Evolutionary conservation across 495 filamentous ascomycete genomes (phyloP), one percentile per base, ranked within the genome.

Genomic region (Cairneyella variabilis): DNA sequence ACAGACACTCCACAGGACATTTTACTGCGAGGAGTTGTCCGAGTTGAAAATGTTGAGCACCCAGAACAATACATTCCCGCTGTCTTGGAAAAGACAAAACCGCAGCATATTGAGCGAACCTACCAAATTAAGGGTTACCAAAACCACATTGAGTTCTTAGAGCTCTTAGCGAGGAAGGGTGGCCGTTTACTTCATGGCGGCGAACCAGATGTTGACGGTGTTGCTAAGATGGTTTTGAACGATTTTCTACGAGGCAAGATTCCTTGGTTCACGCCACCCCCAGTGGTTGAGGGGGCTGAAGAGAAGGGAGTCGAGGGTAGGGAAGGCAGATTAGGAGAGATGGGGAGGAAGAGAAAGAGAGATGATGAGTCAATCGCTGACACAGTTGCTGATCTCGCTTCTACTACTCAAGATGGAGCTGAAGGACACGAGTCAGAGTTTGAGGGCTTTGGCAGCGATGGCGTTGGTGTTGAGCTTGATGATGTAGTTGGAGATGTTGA

Each of bases 201-300:
- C 9, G 93, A 97, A 68, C 85, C 90, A 12, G 93, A 97, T 68
- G 68, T 95, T 50, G 91, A 96, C 63, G 90, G 89, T 58, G 90
- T 95, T 36, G 91, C 91, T 14, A 96, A 96, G 69, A 95, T 93
- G 82, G 88, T 96, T 0, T 72, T 96, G 60, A 95, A 96, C 64
- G 93, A 98, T 60, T 97, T 97, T 61, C 80, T 97, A 54, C 71
- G 93, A 44, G 93, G 93, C 27, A 97, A 96, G 69, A 83, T 96
- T 17, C 93, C 93, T 6, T 98, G 93, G 93, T 98, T 88, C 64
- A 92, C 88, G 3, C 83, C 88, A 14, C 84, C 90, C 7, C 93
- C 93, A 14, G 65, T 79, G 7, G 64, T 69, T 23, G 78, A 80
- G 58, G 83, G 63, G 41, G 68, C 69, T 8, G 75, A 72, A 12